Conservation (phyloP, 2,329 filamentous ascomycete species). For the Juglanconis oblonga region DNA sequence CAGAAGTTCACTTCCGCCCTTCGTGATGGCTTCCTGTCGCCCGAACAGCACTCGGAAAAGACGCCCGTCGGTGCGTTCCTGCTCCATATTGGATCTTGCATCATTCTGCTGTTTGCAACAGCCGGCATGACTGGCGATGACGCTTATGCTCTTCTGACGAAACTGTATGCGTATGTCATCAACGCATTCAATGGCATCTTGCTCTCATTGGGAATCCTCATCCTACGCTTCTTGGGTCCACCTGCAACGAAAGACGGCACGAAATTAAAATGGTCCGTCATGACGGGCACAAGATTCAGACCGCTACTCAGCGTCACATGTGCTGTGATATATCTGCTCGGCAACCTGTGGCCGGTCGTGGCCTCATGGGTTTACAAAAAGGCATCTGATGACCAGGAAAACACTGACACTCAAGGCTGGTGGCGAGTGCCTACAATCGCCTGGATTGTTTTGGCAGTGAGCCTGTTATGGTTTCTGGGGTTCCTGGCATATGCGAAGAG, state of each 20-base stretch:
- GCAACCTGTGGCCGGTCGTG: conserved; percentile 31
- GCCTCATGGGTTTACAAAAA: conserved; percentile 30
- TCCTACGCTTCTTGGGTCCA: conserved; percentile 32
- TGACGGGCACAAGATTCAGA: conserved; percentile 30
- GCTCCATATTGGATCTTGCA: conserved; percentile 32
- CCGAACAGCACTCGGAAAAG: conserved; percentile 33
- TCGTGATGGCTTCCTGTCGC: conserved; percentile 28
- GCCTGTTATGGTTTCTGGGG: conserved; percentile 33
- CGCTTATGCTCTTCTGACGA: conserved; percentile 31
- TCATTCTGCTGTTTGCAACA: conserved; percentile 34
- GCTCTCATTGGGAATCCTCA: conserved; percentile 33
- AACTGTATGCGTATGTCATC: conserved; percentile 31
- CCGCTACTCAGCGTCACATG: conserved; percentile 29
- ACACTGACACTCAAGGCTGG: conserved; percentile 22
- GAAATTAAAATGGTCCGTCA: conserved; percentile 28
- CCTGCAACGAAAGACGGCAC: conserved; percentile 22
- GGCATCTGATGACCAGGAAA: background rate
- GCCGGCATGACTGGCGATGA: conserved; percentile 23
- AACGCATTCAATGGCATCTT: conserved; percentile 34
- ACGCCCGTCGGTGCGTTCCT: conserved; percentile 34
- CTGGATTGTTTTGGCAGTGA: conserved; percentile 28
- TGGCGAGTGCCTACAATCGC: conserved; percentile 30
- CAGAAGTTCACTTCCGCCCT: conserved; percentile 28
- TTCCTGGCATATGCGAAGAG: conserved; percentile 29
- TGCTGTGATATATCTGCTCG: conserved; percentile 29